Base-by-base conservation (phyloP, 2,329 filamentous ascomycete genomes). In the Hirsutella thompsonii region DNA sequence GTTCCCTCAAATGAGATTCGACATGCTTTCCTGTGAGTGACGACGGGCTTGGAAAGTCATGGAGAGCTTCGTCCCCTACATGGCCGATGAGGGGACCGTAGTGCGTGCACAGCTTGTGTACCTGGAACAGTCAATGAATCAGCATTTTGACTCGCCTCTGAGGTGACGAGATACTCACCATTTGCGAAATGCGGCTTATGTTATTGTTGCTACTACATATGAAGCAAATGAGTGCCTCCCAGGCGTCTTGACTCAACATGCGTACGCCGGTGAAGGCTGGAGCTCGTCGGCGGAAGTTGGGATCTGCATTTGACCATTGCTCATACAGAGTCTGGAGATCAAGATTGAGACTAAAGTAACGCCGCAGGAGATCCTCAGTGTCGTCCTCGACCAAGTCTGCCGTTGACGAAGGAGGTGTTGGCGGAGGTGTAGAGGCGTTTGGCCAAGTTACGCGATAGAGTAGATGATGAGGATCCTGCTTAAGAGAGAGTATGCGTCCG, bases 191-290 rank as follows among this genome's bases (percentile, higher is more conserved):
- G 32, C 92, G 78, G 2, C 81, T 74, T 45, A 98, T 98, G 57
- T 98, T 95, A 64, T 98, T 98, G 63, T 98, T 98, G 62, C 88
- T 94, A 62, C 89, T 95, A 70, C 92, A 98, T 48, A 98, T 98
- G 61, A 98, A 98, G 42, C 83, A 81, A 20, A 98, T 69, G 19
- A 98, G 69, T 1, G 92, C 80, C 61, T 98, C 92, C 92, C 93
- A 98, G 1, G 90, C 81, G 66, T 95, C 89, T 64, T 98, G 92
- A 52, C 82, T 85, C 36, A 98, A 66, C 49, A 98, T 95, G 19
- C 92, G 80, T 42, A 98, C 83, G 11, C 93, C 92, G 0, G 82
- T 81, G 58, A 98, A 98, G 42, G 81, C 79, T 0, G 84, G 81
- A 0, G 92, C 90, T 50, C 85, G 86, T 55, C 81, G 83, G 52